Evolutionary conservation across 2,329 filamentous ascomycete genomes (phyloP).

Genomic region (Biscogniauxia sp.): DNA sequence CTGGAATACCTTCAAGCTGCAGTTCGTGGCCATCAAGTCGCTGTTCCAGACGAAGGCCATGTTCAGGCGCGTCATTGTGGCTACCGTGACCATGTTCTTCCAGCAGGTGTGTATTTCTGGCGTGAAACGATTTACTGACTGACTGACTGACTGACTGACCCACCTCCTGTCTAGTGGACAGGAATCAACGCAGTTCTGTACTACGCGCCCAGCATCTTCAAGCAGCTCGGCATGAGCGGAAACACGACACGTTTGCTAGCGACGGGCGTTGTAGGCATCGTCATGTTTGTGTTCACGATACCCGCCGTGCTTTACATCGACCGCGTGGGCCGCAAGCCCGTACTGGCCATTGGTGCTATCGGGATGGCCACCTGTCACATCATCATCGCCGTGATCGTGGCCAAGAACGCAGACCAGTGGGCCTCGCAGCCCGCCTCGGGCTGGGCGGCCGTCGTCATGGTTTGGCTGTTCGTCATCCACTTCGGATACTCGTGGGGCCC

Average conservation of each 20-base stretch:
- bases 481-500: conserved; percentile 78
- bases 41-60: conserved; percentile 65
- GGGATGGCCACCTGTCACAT: conserved; percentile 71
- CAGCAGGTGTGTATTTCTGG: conserved; percentile 37
- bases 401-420: conserved; percentile 60
- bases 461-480: conserved; percentile 72
- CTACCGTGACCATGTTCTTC: conserved; percentile 62
- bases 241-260: conserved; percentile 59
- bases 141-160: neutral
- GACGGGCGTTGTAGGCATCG: conserved; percentile 69
- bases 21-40: conserved; percentile 65
- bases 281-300: conserved; percentile 67
- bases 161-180: conserved; percentile 33
- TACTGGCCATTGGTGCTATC: conserved; percentile 62
- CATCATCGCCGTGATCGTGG: conserved; percentile 68
- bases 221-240: conserved; percentile 56
- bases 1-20: conserved; percentile 65
- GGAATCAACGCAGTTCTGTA: conserved; percentile 61
- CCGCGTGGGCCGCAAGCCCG: conserved; percentile 59
- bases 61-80: conserved; percentile 64
- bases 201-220: conserved; percentile 70
- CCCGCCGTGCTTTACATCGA: conserved; percentile 67
- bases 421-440: conserved; percentile 56
- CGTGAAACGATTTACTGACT: too few relatives aligned
- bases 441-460: conserved; percentile 67